Evolutionary conservation across 192 early-diverging fungal species (phyloP).

Genomic region (Backusella mclennaniae): DNA sequence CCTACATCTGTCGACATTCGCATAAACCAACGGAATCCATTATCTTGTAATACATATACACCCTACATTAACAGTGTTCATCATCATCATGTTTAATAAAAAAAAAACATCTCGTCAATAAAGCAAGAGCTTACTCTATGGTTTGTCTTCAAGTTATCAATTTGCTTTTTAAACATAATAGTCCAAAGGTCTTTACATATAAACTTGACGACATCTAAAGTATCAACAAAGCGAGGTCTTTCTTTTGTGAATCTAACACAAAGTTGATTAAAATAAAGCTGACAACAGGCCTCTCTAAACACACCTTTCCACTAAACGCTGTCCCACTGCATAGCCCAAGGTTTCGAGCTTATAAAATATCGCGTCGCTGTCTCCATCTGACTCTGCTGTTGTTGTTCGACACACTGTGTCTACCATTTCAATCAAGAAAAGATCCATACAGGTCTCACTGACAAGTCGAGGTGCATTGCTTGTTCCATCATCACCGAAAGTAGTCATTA

Average conservation of each 20-base stretch:
- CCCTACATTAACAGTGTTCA: constrained; percentile 58
- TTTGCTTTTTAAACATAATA: constrained; percentile 92
- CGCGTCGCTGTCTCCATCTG: constrained; percentile 79
- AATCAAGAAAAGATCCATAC: constrained; percentile 70
- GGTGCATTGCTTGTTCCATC: neutral
- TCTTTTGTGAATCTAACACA: constrained; percentile 77
- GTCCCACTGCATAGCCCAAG: constrained; percentile 88
- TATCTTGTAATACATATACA: constrained; percentile 97
- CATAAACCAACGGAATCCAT: constrained; percentile 93
- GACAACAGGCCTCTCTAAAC: neutral
- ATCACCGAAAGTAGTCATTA: constrained; percentile 5
- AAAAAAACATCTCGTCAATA: neutral
- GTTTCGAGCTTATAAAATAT: constrained; percentile 90
- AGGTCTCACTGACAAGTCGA: constrained; percentile 60
- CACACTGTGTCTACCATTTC: constrained; percentile 76
- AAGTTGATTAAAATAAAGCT: neutral
- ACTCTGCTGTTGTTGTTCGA: constrained; percentile 48
- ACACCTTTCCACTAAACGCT: constrained; percentile 83
- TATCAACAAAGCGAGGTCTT: constrained; percentile 87
- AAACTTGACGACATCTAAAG: constrained; percentile 96
- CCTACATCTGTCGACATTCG: constrained; percentile 86
- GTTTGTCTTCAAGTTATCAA: constrained; percentile 99
- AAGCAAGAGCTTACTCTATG: constrained; percentile 64
- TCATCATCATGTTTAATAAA: neutral
- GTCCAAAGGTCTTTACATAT: constrained; percentile 99